phyloP scores from a whole-genome alignment of 352 stramenopile species.

The Phytophthora syringae region DNA sequence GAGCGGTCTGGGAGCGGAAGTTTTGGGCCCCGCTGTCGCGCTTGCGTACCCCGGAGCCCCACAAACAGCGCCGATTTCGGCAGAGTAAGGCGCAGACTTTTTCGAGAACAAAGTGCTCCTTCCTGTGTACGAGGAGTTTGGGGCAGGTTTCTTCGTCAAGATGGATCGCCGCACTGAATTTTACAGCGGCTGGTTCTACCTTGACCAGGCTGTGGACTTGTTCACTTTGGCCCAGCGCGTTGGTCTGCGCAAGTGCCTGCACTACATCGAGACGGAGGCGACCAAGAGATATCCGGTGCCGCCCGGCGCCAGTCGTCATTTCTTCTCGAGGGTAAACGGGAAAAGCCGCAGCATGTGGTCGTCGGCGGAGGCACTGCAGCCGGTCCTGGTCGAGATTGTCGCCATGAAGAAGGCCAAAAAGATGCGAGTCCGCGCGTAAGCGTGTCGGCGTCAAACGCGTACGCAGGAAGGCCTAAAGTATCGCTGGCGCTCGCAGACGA shows the following conservation, averaged over 20 bases:
- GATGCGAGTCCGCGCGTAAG: too few species aligned
- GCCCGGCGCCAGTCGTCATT: not conserved
- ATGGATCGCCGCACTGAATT: slow-evolving; percentile 22
- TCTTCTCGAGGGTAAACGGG: slow-evolving; percentile 14
- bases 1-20: slow-evolving; percentile 41
- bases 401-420: too few species aligned
- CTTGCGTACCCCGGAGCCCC: not conserved
- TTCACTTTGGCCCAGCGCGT: slow-evolving; percentile 17
- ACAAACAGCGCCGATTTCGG: slow-evolving; percentile 15
- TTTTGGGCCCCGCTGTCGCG: slow-evolving; percentile 38
- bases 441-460: too few species aligned
- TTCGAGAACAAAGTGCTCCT: slow-evolving; percentile 32
- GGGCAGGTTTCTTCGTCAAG: slow-evolving; percentile 34
- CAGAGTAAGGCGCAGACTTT: slow-evolving; percentile 29
- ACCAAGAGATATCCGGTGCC: slow-evolving; percentile 29
- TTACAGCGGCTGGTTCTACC: slow-evolving; percentile 41
- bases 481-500: too few species aligned
- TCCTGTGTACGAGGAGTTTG: slow-evolving; percentile 26
- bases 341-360: slow-evolving; percentile 48
- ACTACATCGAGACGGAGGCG: slow-evolving; percentile 34
- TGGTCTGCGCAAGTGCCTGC: slow-evolving; percentile 20
- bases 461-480: too few species aligned
- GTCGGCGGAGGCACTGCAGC: not conserved
- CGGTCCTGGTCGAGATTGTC: slow-evolving; percentile 26
- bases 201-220: slow-evolving; percentile 20